These are phyloP conservation scores for Posidonia oceanica DNA, from an alignment of 116 monocot species.

Conservation along the genomic window DNA sequence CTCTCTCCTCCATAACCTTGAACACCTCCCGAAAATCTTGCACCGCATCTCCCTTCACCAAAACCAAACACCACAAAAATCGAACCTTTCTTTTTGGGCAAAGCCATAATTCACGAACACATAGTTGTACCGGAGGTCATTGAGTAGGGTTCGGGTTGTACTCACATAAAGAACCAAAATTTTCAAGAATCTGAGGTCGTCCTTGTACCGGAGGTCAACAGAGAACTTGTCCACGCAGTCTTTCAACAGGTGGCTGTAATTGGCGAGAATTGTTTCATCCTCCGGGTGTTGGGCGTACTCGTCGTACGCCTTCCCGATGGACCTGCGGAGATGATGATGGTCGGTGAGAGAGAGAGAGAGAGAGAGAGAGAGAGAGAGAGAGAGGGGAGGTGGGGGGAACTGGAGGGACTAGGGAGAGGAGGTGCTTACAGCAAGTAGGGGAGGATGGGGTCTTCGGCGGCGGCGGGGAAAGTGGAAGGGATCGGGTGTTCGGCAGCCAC, in stretches of 20 bases:
- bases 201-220: conserved; percentile 30
- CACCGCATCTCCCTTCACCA: conserved; percentile 48
- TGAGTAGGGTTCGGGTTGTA: too few species aligned
- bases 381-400: too few species aligned
- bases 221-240: conserved; percentile 49
- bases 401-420: background rate
- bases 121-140: too few species aligned
- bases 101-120: too few species aligned
- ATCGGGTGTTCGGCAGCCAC: too few species aligned
- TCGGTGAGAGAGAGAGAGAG: background rate
- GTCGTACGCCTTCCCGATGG: conserved; percentile 27
- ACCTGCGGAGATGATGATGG: conserved; percentile 17
- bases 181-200: conserved; percentile 55
- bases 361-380: background rate
- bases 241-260: conserved; percentile 19
- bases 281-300: conserved; percentile 25
- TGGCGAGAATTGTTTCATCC: background rate
- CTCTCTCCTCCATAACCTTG: conserved; percentile 45
- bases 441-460: conserved; percentile 25
- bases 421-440: conserved; percentile 19
- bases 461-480: too few species aligned
- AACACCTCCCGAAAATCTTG: conserved; percentile 52
- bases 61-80: conserved; percentile 3
- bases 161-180: conserved; percentile 69
- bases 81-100: background rate